phyloP scores from a whole-genome alignment of 768 basidiomycete species.

The Chalciporus pseudorubinellus region DNA sequence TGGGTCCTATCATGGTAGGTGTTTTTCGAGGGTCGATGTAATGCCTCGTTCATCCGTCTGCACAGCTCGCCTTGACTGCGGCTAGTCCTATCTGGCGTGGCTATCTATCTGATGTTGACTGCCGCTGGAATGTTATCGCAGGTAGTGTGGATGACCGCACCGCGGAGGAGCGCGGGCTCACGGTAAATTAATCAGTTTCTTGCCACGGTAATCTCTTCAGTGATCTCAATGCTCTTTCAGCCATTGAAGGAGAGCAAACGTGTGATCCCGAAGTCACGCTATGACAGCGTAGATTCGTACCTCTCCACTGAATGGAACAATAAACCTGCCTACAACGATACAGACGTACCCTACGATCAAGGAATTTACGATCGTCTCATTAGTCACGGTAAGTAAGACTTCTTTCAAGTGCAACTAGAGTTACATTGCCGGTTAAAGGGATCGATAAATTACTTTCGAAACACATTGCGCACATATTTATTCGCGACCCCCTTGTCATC shows the following conservation, averaged over 20 bases:
- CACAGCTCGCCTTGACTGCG: conserved; percentile 87
- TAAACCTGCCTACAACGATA: conserved; percentile 93
- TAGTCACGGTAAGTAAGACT: conserved; percentile 58
- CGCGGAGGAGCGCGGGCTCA: conserved; percentile 84
- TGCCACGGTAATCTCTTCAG: conserved; percentile 1
- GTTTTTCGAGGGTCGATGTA: not conserved
- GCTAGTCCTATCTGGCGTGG: conserved; percentile 95
- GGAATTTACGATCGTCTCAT: conserved; percentile 69
- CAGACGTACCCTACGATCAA: conserved; percentile 73
- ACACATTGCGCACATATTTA: conserved; percentile 94
- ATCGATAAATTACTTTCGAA: conserved; percentile 85
- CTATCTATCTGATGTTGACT: conserved; percentile 94
- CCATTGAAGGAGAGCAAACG: conserved; percentile 73
- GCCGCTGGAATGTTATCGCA: conserved; percentile 97
- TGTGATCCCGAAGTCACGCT: conserved; percentile 92
- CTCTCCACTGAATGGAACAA: conserved; percentile 85
- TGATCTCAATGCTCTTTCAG: conserved; percentile 39
- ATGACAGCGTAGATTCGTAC: conserved; percentile 94
- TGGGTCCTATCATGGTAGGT: conserved; percentile 91
- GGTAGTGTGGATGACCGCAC: conserved; percentile 98
- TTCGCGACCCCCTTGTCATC: conserved; percentile 93
- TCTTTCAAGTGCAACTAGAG: not conserved
- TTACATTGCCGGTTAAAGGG: conserved; percentile 43
- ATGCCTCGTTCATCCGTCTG: conserved; percentile 2
- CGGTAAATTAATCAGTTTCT: conserved; percentile 47